Base-by-base conservation (phyloP, 345 rosid species). In the Alliaria petiolata region DNA sequence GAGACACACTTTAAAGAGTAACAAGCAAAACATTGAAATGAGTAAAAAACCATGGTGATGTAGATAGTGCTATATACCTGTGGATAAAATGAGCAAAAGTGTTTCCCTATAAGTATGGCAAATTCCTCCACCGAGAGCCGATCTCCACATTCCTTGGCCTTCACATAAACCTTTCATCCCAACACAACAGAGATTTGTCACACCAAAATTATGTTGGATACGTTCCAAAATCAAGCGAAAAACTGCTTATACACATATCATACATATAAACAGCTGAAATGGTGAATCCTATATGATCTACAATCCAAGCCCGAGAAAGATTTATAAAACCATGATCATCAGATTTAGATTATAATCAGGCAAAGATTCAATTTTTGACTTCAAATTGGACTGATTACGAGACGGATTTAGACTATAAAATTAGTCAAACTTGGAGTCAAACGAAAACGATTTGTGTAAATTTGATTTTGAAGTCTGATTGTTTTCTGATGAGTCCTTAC, bases 41-140 rank as follows among this genome's bases (percentile, higher is more conserved):
- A 22, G 20, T n/a, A n/a, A 15, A 17, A 62, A n/a, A 58, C 1
- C 2, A 35, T 4, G 28, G 30, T 52, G 44, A 58, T n/a, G n/a
- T 45, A 52, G 36, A 87, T 6, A n/a, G n/a, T n/a, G n/a, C n/a
- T n/a, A n/a, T n/a, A 17, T 76, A 91, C 99, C 96, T 88, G 92
- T 45, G 72, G 85, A 71, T 95, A 95, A 71, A 38, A 81, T 0
- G 97, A 84, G 16, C 87, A 76, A 66, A 95, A 95, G 65, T 95
- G 99, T 63, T 80, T 85, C n/a, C 85, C 97, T 43, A 91, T 77
- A 71, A 85, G 65, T 65, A 95, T 80, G 1, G 99, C 93, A 69
- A 95, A 95, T 7, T 86, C 87, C 76, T 95, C 97, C 8, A 80
- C 90, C 1, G 99, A 85, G 67, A 91, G 72, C 55, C 74, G 89